A percentile compares a stretch with the other conserved stretches of the same genome.
These are phyloP conservation scores for Hirsutella thompsonii DNA, from an alignment of 2,329 filamentous ascomycete species.

Conservation along the genomic window DNA sequence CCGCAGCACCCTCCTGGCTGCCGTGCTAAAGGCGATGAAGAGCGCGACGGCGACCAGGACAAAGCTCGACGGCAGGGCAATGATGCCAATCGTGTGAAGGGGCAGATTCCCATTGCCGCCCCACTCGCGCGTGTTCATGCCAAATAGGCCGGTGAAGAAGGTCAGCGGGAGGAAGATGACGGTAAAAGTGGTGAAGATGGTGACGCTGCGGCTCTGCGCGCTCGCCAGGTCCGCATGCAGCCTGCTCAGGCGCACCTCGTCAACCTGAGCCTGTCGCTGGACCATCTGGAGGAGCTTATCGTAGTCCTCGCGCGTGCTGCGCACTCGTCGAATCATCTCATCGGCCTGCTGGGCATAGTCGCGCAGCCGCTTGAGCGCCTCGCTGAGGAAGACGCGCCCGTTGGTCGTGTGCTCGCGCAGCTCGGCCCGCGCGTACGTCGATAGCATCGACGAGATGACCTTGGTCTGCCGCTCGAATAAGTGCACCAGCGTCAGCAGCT, in stretches of 20 bases:
- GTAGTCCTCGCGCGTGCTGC: slow-evolving; percentile 46
- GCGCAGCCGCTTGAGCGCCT: slow-evolving; percentile 37
- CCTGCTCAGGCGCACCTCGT: slow-evolving; percentile 50
- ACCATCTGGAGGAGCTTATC: slow-evolving; percentile 55
- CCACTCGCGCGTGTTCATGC: slow-evolving; percentile 53
- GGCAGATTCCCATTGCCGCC: slow-evolving; percentile 31
- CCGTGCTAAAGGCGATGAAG: slow-evolving; percentile 41
- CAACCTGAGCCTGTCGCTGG: slow-evolving; percentile 52
- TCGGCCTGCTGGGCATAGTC: slow-evolving; percentile 40
- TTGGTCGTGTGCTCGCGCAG: slow-evolving; percentile 27
- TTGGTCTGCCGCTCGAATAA: slow-evolving; percentile 44
- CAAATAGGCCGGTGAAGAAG: slow-evolving; percentile 53
- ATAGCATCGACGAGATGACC: slow-evolving; percentile 34
- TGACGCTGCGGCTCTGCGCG: slow-evolving; percentile 47
- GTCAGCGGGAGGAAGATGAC: slow-evolving; percentile 51
- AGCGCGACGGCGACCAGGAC: slow-evolving; percentile 36
- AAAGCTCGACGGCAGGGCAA: slow-evolving; percentile 35
- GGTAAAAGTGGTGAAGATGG: slow-evolving; percentile 53
- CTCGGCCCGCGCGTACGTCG: slow-evolving; percentile 26
- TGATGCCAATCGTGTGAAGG: slow-evolving; percentile 30
- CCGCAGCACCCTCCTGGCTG: slow-evolving; percentile 20
- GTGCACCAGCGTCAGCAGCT: slow-evolving; percentile 41
- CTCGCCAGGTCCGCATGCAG: slow-evolving; percentile 50
- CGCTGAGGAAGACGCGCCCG: slow-evolving; percentile 36
- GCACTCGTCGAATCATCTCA: slow-evolving; percentile 47